Evolutionary conservation across 78 protist species (phyloP), one percentile per base, ranked within the genome.

Genomic region (Dictyostelium purpureum): DNA sequence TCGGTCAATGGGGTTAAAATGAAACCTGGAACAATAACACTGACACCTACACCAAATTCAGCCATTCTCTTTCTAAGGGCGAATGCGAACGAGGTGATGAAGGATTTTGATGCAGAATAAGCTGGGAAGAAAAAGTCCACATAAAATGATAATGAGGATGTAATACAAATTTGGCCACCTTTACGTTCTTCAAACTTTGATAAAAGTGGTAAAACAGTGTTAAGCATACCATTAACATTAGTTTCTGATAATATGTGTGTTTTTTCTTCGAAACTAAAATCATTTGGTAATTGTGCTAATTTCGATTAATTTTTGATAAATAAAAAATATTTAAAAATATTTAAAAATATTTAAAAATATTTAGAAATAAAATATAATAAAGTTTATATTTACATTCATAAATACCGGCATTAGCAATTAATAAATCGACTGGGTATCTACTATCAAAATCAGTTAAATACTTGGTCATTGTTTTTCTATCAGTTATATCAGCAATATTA

Each of bases 331-430:
- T 57, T 14, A 11, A 57, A 57, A 18, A 21, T 57, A 57, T 57
- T 5, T 11, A 5, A 57, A 57, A 9, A 18, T 9, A 57, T n/a
- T n/a, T n/a, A n/a, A n/a, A n/a, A n/a, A n/a, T n/a, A n/a, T n/a
- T n/a, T n/a, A n/a, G n/a, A n/a, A n/a, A n/a, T n/a, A n/a, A n/a
- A n/a, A n/a, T n/a, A 19, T 21, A 57, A 57, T 57, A 49, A 49
- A 14, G 11, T 7, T 49, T 21, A 14, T 49, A 49, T 11, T 49
- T 28, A 31, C 40, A 63, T 33, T 77, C 83, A 16, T 10, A 56
- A 7, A 38, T 14, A 54, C 74, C 87, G n/a, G 87, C 87, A 57
- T 77, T 77, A 1, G 87, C 87, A 77, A 59, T 59, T 24, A 77
- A 43, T 49, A 77, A 38, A 38, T 77, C 87, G 47, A 77, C 28